Conservation (phyloP, 768 basidiomycete species). For the Panaeolus papilionaceus region DNA sequence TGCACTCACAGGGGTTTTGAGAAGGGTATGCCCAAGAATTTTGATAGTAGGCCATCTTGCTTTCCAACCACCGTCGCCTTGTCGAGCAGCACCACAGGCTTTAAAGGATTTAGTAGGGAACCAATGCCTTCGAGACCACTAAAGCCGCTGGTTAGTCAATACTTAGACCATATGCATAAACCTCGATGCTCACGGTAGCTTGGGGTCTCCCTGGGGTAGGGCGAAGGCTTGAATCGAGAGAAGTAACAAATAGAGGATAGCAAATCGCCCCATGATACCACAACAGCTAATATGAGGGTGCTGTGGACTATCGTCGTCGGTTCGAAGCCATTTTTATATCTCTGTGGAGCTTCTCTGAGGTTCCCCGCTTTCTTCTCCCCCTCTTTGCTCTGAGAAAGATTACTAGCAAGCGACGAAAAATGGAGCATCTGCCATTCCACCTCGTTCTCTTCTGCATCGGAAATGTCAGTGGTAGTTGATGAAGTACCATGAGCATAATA, state of each 20-base stretch:
- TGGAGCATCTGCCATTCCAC: not conserved
- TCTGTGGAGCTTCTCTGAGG: not conserved
- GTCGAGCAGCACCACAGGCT: not conserved
- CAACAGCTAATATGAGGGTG: not conserved
- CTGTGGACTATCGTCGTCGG: not conserved
- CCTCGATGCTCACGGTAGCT: not conserved
- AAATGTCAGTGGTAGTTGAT: not conserved
- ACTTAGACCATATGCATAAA: not conserved
- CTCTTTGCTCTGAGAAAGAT: not conserved
- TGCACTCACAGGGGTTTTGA: not conserved
- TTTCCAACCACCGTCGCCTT: not conserved
- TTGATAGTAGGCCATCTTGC: not conserved
- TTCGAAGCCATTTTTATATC: not conserved
- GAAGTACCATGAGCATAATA: not conserved
- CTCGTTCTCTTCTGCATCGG: not conserved
- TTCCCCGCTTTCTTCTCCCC: not conserved
- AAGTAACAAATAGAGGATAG: not conserved
- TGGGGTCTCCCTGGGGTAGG: not conserved
- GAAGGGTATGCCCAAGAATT: not conserved
- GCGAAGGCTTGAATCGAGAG: not conserved
- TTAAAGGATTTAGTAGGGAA: too few relatives aligned
- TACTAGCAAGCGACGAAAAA: not conserved
- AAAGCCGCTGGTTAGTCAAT: not conserved
- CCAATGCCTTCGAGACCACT: not conserved
- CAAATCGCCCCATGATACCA: not conserved